Evolutionary conservation across 2,329 filamentous ascomycete genomes (phyloP).

Genomic region (Westerdykella sp.): DNA sequence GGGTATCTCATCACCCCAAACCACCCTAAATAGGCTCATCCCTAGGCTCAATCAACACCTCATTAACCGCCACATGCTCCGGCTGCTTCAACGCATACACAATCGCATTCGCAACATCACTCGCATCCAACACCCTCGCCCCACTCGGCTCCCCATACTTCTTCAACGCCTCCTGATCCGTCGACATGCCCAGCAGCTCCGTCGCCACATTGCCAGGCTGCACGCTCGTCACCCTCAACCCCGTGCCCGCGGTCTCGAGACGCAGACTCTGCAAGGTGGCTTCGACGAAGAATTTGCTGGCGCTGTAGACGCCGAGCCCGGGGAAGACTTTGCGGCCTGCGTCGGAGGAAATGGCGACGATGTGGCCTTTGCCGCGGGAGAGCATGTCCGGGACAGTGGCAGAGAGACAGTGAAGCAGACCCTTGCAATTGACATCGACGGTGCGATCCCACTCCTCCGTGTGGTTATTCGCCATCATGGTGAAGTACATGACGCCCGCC

Average conservation of each 20-base stretch:
- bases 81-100: constrained; percentile 70
- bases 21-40: constrained; percentile 32
- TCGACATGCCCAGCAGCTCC: constrained; percentile 67
- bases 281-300: constrained; percentile 80
- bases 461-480: constrained; percentile 73
- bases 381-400: constrained; percentile 67
- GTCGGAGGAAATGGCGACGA: constrained; percentile 77
- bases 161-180: constrained; percentile 68
- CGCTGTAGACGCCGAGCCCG: constrained; percentile 74
- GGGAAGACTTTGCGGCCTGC: constrained; percentile 78
- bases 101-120: constrained; percentile 67
- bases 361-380: constrained; percentile 60
- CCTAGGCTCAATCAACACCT: constrained; percentile 58
- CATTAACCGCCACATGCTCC: constrained; percentile 70
- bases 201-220: constrained; percentile 75
- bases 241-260: constrained; percentile 67
- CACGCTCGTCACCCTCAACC: constrained; percentile 65
- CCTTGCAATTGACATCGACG: constrained; percentile 83
- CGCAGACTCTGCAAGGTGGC: constrained; percentile 69
- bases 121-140: constrained; percentile 66
- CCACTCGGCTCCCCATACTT: constrained; percentile 71
- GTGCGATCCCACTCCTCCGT: constrained; percentile 74
- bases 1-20: no score
- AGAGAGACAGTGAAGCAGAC: constrained; percentile 65
- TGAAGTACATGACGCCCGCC: constrained; percentile 83